phyloP scores from a whole-genome alignment of 108 stramenopile genomes.

The Nitzschia sp. region DNA sequence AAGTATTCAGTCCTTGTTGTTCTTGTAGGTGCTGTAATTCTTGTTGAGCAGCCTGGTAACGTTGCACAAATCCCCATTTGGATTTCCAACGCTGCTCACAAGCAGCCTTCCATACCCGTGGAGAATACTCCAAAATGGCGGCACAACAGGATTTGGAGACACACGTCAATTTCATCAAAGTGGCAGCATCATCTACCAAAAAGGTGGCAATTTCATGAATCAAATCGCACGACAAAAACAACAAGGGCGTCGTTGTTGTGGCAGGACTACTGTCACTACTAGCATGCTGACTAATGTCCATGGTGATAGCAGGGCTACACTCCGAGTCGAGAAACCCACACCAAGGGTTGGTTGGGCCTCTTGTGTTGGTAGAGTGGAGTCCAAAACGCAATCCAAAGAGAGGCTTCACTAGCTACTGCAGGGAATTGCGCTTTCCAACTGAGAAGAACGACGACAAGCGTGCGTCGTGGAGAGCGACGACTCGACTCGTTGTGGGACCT shows the following conservation, averaged over 20 bases:
- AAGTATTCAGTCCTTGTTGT: background rate
- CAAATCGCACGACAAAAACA: conserved; percentile 16
- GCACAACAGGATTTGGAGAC: conserved; percentile 11
- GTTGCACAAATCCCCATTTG: conserved; percentile 21
- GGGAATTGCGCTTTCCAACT: no score
- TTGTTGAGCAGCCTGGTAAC: conserved; percentile 2
- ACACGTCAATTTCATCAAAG: background rate
- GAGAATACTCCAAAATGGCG: conserved; percentile 14
- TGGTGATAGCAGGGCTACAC: no score
- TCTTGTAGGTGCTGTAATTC: background rate
- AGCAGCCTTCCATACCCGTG: conserved; percentile 8
- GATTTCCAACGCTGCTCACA: conserved; percentile 11
- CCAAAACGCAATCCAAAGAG: no score
- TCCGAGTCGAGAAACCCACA: no score
- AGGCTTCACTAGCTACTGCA: no score
- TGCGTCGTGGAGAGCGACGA: no score
- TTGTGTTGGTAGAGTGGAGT: no score
- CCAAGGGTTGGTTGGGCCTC: no score
- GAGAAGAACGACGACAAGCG: no score
- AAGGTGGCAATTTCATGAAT: conserved; percentile 11
- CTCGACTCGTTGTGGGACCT: no score
- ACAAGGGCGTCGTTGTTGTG: background rate
- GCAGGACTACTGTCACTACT: background rate
- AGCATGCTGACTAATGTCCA: no score
- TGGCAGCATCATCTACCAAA: conserved; percentile 6